Evolutionary conservation across 2,329 filamentous ascomycete genomes (phyloP), one percentile per base, ranked within the genome.

Genomic region (Cladosporium colombiae): DNA sequence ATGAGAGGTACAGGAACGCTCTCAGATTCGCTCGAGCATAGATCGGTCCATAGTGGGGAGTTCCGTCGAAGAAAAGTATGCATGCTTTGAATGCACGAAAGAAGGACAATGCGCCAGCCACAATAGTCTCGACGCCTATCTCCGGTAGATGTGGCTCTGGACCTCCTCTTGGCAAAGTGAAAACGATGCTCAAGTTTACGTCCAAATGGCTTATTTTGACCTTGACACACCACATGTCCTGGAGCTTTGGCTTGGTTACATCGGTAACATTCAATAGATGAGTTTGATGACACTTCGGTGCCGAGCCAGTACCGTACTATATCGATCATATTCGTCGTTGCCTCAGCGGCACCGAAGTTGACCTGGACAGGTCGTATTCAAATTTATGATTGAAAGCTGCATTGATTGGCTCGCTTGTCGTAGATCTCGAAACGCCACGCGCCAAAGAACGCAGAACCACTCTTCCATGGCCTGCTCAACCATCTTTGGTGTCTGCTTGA

Each of bases 81-180:
- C 27, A 40, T 58, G 31, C n/a, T 58, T 40, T 11, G 13, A 27
- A 3, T 18, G 52, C 52, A 33, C 29, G 31, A 55, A 55, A 55
- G 29, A 55, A 55, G 52, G 8, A 55, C 6, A 55, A 55, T 18
- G 29, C 29, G 27, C 16, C 29, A 55, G 52, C 52, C 52, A 55
- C 52, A 55, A 21, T 18, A 33, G 52, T 33, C 40, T 46, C 40
- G 40, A 46, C 40, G 40, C 40, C 37, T n/a, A 3, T 5, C 14
- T 46, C n/a, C n/a, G 40, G n/a, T 55, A 18, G 52, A 55, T 55
- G 52, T 29, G 27, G 52, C 52, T 52, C 49, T 55, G 25, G 29
- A 23, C 29, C 52, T 46, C n/a, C 7, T 8, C 18, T 33, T 21
- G 27, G 52, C 23, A 18, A 46, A 46, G 40, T 21, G 23, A 46